These are phyloP conservation scores for Kazachstania bromeliacearum DNA, from an alignment of 805 yeast genomes.

Conservation along the genomic window DNA sequence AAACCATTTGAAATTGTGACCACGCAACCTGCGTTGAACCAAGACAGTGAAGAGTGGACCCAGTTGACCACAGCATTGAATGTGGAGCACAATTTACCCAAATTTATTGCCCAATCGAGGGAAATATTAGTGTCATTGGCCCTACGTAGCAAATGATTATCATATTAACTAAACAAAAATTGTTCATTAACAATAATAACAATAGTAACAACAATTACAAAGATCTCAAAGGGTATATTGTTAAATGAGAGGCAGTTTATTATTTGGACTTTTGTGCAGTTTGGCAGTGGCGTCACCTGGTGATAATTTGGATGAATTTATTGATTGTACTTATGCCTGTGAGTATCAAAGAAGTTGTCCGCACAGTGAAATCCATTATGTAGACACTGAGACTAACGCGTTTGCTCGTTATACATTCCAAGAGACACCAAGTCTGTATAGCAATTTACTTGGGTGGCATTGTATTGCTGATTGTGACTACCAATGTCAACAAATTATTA, in stretches of 20 bases:
- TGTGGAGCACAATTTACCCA: not conserved
- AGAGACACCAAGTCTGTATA: slow-evolving; percentile 30
- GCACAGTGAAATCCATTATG: slow-evolving; percentile 11
- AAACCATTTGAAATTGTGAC: slow-evolving; percentile 29
- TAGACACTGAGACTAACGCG: slow-evolving; percentile 21
- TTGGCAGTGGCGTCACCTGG: slow-evolving; percentile 47
- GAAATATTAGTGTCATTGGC: too few species aligned
- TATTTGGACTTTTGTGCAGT: not conserved
- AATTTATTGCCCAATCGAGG: not conserved
- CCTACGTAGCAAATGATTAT: too few species aligned
- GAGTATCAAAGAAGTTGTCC: slow-evolving; percentile 22
- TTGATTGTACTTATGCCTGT: slow-evolving; percentile 47
- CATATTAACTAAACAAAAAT: too few species aligned
- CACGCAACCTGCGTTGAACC: too few species aligned
- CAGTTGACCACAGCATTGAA: too few species aligned
- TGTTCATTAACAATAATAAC: too few species aligned
- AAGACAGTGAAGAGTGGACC: too few species aligned
- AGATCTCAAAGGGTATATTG: too few species aligned
- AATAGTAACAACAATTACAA: too few species aligned
- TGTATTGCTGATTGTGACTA: slow-evolving; percentile 83
- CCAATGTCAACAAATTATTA: slow-evolving; percentile 75
- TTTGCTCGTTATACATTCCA: slow-evolving; percentile 15
- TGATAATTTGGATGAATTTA: slow-evolving; percentile 48
- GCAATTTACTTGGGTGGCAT: slow-evolving; percentile 52
- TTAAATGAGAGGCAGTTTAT: too few species aligned